Evolutionary conservation across 176 grass and related monocot genomes (phyloP).

Genomic region (Pontederia paniculata): DNA sequence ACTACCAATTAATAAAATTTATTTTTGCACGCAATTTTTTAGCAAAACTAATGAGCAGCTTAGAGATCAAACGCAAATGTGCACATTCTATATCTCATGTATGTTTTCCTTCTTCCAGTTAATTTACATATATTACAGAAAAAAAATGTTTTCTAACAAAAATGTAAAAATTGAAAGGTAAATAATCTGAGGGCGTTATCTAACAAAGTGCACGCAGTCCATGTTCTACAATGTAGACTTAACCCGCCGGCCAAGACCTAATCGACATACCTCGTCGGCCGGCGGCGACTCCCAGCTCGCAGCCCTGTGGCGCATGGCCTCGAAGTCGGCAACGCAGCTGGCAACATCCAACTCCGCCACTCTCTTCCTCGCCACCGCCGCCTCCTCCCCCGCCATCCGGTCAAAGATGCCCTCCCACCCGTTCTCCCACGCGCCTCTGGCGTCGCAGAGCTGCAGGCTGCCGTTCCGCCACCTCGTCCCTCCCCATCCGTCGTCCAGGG

Average conservation of each 20-base stretch:
- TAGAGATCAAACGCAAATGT: too few relatives aligned
- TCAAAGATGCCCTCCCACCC: constrained; percentile 61
- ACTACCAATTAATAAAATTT: too few relatives aligned
- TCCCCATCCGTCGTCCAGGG: constrained; percentile 25
- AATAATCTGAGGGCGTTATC: too few relatives aligned
- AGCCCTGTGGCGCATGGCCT: constrained; percentile 14
- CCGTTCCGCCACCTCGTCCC: constrained; percentile 48
- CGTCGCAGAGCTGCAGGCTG: constrained; percentile 50
- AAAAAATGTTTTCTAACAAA: too few relatives aligned
- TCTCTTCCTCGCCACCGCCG: constrained; percentile 13
- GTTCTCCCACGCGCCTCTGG: constrained; percentile 26
- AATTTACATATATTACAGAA: too few relatives aligned
- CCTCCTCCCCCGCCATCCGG: constrained; percentile 29
- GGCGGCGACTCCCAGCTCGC: constrained; percentile 39
- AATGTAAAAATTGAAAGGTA: too few relatives aligned
- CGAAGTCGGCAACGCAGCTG: constrained; percentile 30
- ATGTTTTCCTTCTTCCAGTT: too few relatives aligned
- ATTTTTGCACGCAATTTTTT: too few relatives aligned
- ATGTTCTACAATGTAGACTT: not conserved
- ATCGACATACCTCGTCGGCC: constrained; percentile 33
- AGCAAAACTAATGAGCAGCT: too few relatives aligned
- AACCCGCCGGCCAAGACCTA: not conserved
- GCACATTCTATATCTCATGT: too few relatives aligned
- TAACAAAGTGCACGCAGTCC: too few relatives aligned
- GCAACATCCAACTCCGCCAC: constrained; percentile 19